Evolutionary conservation across 2,329 filamentous ascomycete genomes (phyloP), one percentile per base, ranked within the genome.

Genomic region (Cercospora canescens): DNA sequence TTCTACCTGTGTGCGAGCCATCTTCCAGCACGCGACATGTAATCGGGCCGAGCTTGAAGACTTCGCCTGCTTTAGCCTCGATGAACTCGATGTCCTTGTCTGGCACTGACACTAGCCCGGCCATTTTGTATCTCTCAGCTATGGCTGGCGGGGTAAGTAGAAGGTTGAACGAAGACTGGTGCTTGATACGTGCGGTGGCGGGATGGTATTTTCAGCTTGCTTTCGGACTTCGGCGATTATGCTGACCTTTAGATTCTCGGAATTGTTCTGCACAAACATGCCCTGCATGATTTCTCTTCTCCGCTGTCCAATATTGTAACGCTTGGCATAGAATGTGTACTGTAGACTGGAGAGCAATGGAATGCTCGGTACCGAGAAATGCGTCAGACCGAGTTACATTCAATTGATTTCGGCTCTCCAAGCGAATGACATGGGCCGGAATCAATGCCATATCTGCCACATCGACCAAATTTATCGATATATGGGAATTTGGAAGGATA

Each of bases 11-110:
- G 35, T 80, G 75, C 4, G 81, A 83, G 6, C 83, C 83, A 70
- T 85, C 83, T 77, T 85, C 83, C 76, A 85, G 79, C 65, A 85
- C 78, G 5, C 82, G 77, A 70, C 83, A 84, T 14, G 79, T 85
- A 37, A 83, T 78, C 28, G 81, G 81, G 1, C 84, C 84, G 6
- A 86, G 74, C 50, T 81, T 79, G 63, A 86, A 76, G 11, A 81
- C 79, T 66, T 86, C 85, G 60, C 83, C 83, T 18, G 77, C 76
- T 65, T 79, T 80, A 3, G 79, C 80, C 1, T 82, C 78, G 12
- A 86, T 80, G 69, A 83, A 84, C 74, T 82, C 82, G 70, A 85
- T 80, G 41, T 80, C 79, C 16, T 78, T 74, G 55, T 78, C 73
- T 4, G 81, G 82, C 71, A 82, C 80, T 24, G 73, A 69, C 50